Evolutionary conservation across 179 eudicot species (phyloP).

Genomic region (Beta lomatogona): DNA sequence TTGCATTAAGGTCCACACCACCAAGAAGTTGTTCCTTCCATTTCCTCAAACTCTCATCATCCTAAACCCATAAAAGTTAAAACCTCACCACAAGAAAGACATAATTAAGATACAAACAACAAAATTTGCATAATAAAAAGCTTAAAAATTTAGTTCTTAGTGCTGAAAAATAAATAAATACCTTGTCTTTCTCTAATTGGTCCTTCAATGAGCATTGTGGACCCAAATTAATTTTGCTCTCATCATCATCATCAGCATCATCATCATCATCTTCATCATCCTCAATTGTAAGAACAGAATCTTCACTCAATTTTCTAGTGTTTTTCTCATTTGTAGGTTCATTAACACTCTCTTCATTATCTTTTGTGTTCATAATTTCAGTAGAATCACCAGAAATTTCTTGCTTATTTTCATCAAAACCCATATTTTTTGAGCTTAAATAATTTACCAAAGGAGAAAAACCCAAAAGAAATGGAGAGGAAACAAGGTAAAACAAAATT

Average conservation of each 20-base stretch:
- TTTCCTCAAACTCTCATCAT: slow-evolving; percentile 95
- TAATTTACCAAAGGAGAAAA: slow-evolving; percentile 9
- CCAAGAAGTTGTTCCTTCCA: slow-evolving; percentile 99
- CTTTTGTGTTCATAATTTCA: slow-evolving; percentile 24
- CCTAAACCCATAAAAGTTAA: slow-evolving; percentile 39
- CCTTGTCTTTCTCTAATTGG: slow-evolving; percentile 92
- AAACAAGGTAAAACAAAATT: background rate
- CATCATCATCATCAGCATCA: slow-evolving; percentile 39
- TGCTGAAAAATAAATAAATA: slow-evolving; percentile 18
- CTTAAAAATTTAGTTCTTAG: background rate
- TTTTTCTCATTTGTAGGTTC: slow-evolving; percentile 28
- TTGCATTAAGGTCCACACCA: slow-evolving; percentile 71
- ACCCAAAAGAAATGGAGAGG: slow-evolving; percentile 9
- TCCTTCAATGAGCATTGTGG: slow-evolving; percentile 77
- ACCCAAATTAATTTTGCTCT: slow-evolving; percentile 63
- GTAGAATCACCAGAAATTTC: slow-evolving; percentile 21
- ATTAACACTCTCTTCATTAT: slow-evolving; percentile 37
- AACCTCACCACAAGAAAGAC: background rate
- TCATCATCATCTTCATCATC: slow-evolving; percentile 72
- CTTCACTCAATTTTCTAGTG: slow-evolving; percentile 56
- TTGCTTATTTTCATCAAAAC: slow-evolving; percentile 38
- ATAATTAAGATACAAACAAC: slow-evolving; percentile 4
- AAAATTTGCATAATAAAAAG: slow-evolving; percentile 14
- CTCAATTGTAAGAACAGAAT: slow-evolving; percentile 50
- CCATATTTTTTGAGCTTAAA: slow-evolving; percentile 29